Percentiles rank a stretch among this genome's conserved stretches.
These are phyloP conservation scores for Acer campestre DNA, from an alignment of 345 rosid species.

Conservation along the genomic window DNA sequence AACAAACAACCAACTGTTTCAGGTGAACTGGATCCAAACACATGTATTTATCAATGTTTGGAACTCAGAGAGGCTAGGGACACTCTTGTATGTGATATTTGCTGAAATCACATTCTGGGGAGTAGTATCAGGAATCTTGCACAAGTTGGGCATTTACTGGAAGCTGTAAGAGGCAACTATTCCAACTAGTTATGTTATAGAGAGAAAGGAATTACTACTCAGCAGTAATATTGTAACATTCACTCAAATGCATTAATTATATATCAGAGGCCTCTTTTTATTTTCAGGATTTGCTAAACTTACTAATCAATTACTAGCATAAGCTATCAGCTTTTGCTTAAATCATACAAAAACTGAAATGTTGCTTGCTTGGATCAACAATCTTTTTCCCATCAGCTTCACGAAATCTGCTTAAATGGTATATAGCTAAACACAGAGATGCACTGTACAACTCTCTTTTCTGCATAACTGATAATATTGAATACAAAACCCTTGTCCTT, in stretches of 20 bases:
- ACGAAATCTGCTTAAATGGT: no score
- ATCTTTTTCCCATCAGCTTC: no score
- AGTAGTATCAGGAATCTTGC: conserved; percentile 52
- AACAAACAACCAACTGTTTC: not conserved
- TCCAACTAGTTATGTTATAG: not conserved
- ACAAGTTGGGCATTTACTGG: conserved; percentile 60
- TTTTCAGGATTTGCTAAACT: not conserved
- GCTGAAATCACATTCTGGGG: conserved; percentile 64
- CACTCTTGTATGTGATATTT: conserved; percentile 54
- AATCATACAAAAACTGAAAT: no score
- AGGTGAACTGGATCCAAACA: conserved; percentile 61
- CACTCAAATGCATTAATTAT: not conserved
- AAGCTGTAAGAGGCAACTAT: conserved; percentile 40
- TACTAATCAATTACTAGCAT: no score
- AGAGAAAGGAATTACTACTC: not conserved
- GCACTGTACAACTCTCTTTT: not conserved
- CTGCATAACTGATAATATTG: not conserved
- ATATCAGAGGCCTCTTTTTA: not conserved
- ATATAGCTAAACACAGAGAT: not conserved
- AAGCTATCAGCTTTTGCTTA: no score
- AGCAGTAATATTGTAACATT: not conserved
- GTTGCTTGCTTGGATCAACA: no score
- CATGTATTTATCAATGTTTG: conserved; percentile 57
- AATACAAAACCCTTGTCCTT: not conserved
- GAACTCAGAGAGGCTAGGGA: conserved; percentile 57